phyloP scores from a whole-genome alignment of 768 basidiomycete genomes.

The Hericium erinaceus region DNA sequence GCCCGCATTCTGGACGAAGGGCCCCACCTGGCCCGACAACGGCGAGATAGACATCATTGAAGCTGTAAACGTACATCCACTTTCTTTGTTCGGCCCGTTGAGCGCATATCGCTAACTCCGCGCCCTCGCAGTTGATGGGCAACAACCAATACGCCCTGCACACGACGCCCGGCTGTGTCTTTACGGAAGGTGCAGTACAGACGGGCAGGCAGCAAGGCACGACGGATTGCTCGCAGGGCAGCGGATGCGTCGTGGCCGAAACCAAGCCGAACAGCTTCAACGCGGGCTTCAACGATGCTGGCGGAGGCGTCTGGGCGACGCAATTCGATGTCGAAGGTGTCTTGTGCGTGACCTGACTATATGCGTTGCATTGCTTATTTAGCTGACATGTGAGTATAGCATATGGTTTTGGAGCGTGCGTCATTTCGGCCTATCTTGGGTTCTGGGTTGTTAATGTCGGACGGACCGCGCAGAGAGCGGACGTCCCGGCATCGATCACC shows the following conservation, averaged over 20 bases:
- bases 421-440: neutral
- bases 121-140: neutral
- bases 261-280: constrained; percentile 31
- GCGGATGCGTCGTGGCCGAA: constrained; percentile 28
- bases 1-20: constrained; percentile 28
- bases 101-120: neutral
- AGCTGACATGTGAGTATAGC: constrained; percentile 13
- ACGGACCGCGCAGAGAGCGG: constrained; percentile 21
- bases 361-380: neutral
- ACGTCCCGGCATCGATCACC: constrained; percentile 28
- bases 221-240: constrained; percentile 23
- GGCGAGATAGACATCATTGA: constrained; percentile 38
- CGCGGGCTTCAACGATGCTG: constrained; percentile 33
- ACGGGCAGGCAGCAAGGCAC: constrained; percentile 24
- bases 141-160: constrained; percentile 53
- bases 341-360: constrained; percentile 23
- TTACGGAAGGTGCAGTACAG: constrained; percentile 20
- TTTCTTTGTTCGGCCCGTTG: neutral
- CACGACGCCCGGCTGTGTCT: constrained; percentile 31
- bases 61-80: constrained; percentile 35
- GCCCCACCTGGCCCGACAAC: constrained; percentile 31
- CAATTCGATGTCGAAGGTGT: constrained; percentile 56
- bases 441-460: neutral
- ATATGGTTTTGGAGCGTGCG: constrained; percentile 44
- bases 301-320: constrained; percentile 62